phyloP scores from a whole-genome alignment of 495 filamentous ascomycete species.

The Daldinia caldariorum region DNA sequence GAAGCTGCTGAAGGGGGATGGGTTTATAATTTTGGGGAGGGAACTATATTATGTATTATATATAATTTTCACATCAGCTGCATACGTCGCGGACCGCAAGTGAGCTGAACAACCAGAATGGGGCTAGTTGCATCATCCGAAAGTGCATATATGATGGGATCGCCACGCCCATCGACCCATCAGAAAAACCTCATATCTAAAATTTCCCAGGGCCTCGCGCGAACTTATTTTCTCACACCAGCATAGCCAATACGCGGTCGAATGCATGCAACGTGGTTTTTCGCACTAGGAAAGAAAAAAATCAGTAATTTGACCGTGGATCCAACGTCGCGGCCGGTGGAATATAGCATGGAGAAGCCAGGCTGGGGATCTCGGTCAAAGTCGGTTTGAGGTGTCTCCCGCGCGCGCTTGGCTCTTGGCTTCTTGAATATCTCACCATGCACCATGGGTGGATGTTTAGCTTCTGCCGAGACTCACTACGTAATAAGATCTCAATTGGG shows the following conservation, averaged over 20 bases:
- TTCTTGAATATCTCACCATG: background rate
- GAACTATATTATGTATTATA: conserved; percentile 10
- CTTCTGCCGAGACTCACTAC: conserved; percentile 4
- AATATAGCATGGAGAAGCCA: background rate
- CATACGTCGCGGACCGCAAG: background rate
- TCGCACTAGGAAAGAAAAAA: background rate
- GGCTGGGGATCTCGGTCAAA: conserved; percentile 8
- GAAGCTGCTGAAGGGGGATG: background rate
- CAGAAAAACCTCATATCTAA: background rate
- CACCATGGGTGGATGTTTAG: background rate
- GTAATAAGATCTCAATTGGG: background rate
- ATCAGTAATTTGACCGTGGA: background rate
- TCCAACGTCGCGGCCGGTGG: background rate
- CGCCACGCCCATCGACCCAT: background rate
- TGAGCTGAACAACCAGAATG: conserved; percentile 6
- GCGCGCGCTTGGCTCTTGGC: conserved; percentile 19
- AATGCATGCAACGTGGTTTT: conserved; percentile 19
- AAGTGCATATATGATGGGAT: background rate
- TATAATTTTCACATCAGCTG: background rate
- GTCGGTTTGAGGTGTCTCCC: conserved; percentile 1
- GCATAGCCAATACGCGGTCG: conserved; percentile 12
- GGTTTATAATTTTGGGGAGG: conserved; percentile 2
- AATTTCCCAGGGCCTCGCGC: background rate
- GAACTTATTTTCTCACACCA: background rate
- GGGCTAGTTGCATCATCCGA: conserved; percentile 14